phyloP scores from a whole-genome alignment of 2,329 filamentous ascomycete genomes.

The Aureobasidium sp. region DNA sequence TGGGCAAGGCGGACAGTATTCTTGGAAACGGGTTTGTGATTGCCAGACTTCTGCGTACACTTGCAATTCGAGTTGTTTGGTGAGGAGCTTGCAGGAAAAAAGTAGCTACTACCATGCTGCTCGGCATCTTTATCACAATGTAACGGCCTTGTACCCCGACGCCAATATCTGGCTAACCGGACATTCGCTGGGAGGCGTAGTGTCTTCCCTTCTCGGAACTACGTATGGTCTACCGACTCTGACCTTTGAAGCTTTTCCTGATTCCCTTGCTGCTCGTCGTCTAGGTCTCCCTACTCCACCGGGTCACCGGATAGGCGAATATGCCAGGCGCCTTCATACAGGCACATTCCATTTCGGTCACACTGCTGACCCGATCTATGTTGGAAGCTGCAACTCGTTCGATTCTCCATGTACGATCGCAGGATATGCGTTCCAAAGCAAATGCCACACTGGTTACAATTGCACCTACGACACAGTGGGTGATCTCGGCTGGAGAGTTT shows the following conservation, averaged over 20 bases:
- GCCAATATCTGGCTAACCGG: constrained; percentile 79
- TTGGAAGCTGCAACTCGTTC: constrained; percentile 82
- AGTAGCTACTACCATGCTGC: constrained; percentile 83
- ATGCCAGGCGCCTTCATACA: constrained; percentile 60
- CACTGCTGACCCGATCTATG: constrained; percentile 84
- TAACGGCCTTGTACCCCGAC: constrained; percentile 73
- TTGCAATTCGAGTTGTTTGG: constrained; percentile 83
- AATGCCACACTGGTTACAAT: constrained; percentile 75
- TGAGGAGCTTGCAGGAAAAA: constrained; percentile 63
- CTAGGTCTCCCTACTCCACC: constrained; percentile 77
- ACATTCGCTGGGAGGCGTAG: constrained; percentile 79
- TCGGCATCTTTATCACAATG: constrained; percentile 81
- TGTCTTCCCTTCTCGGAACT: constrained; percentile 72
- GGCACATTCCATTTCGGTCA: constrained; percentile 84
- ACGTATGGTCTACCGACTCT: constrained; percentile 80
- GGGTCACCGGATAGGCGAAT: constrained; percentile 56
- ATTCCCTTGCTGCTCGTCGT: constrained; percentile 72
- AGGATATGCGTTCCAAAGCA: constrained; percentile 81
- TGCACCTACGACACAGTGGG: constrained; percentile 85
- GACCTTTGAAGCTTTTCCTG: constrained; percentile 83
- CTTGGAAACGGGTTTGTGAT: constrained; percentile 84
- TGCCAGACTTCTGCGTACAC: constrained; percentile 79
- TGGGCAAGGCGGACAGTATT: constrained; percentile 77
- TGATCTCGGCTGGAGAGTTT: constrained; percentile 82
- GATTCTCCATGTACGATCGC: constrained; percentile 80